These are phyloP conservation scores for Gaertneriomyces sp. DNA, from an alignment of 192 early-diverging fungal genomes.

Conservation along the genomic window DNA sequence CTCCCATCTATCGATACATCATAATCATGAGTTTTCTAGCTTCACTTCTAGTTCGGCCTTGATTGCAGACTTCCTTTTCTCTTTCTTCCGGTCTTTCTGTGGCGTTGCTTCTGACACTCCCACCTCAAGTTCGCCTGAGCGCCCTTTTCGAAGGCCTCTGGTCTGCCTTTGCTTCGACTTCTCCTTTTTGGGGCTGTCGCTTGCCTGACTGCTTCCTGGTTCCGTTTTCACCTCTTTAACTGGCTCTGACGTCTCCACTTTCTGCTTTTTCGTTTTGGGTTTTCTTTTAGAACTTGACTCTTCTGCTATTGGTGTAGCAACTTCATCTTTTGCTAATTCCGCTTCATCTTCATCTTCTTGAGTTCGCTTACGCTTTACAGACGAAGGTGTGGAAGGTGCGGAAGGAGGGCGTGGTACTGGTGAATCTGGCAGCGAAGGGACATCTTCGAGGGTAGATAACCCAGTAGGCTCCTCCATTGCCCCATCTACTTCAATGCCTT, in stretches of 20 bases:
- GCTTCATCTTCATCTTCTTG: constrained; percentile 12
- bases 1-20: no score
- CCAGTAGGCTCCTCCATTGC: no score
- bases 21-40: no score
- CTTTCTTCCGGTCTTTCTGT: no score
- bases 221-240: constrained; percentile 7
- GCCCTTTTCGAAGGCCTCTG: constrained; percentile 2
- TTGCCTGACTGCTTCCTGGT: background rate
- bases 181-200: constrained; percentile 4
- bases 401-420: constrained; percentile 19
- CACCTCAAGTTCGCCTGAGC: no score
- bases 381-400: constrained; percentile 28
- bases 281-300: constrained; percentile 19
- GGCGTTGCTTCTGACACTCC: no score
- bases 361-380: constrained; percentile 26
- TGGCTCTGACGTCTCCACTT: constrained; percentile 21
- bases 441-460: background rate
- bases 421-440: background rate
- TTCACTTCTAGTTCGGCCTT: no score
- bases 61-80: no score
- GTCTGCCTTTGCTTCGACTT: constrained; percentile 2
- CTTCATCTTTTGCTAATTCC: background rate
- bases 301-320: constrained; percentile 27
- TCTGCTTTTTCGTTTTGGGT: constrained; percentile 14
- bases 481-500: background rate